Base-by-base conservation (phyloP, 2,329 filamentous ascomycete species). In the Xylaria hypoxylon region DNA sequence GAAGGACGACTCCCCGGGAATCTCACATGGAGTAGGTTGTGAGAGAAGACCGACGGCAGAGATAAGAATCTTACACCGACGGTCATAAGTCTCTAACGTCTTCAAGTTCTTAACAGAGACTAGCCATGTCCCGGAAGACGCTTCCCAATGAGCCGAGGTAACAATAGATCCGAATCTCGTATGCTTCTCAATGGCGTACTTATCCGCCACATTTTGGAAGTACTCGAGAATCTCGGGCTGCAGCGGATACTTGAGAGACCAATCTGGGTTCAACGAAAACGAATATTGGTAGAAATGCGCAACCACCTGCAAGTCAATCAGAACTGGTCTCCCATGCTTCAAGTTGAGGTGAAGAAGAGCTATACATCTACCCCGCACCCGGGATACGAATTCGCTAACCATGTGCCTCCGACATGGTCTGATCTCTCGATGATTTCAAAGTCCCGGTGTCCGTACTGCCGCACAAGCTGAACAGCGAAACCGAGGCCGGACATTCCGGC, bases 401-500 rank as follows among this genome's bases (percentile, higher is more conserved):
- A 68, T 4, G 65, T 68, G 17, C 65, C 65, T 10, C 62, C 65
- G n/a, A 68, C 47, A 15, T 45, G 24, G 2, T 31, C 15, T n/a
- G 53, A 26, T 48, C 33, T 68, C 51, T 68, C 65, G n/a, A 65
- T 62, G 17, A 68, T 7, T 47, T 68, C 65, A n/a, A 68, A 68
- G 6, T 52, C 56, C 22, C 65, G 31, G 40, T 61, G 45, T 45
- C 65, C 65, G 28, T 55, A 68, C 11, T 65, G 28, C 11, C 58
- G 62, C 8, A 68, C 42, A n/a, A 68, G 59, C 15, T 68, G 62
- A 40, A 62, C 58, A 11, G 62, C 65, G 35, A 68, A 13, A 6
- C 62, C 65, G 17, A 68, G 52, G 10, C 65, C 65, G 42, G 65
- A 68, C 58, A 68, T 68, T 0, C 65, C 65, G n/a, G 65, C 65